Percentiles rank a stretch among this genome's conserved stretches.
Evolutionary conservation across 371 early-diverging fungal species (phyloP).

Genomic region (Syncephalastrum sp.): DNA sequence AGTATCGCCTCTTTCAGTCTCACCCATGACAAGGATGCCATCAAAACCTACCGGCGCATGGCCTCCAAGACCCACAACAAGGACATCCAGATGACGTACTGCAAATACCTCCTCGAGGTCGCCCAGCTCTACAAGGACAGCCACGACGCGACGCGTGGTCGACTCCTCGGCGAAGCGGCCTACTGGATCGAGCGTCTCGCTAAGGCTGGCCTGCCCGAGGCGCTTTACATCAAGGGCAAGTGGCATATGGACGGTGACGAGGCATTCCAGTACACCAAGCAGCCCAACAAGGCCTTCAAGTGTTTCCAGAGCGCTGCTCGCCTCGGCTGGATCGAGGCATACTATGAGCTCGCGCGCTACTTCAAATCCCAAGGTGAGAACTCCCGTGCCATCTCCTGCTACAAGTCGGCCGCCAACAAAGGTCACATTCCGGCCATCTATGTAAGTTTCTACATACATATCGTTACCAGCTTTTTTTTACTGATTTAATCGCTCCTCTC

Average conservation of each 20-base stretch:
- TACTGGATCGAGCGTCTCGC: conserved; percentile 77
- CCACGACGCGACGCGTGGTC: conserved; percentile 17
- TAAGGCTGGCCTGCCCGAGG: conserved; percentile 65
- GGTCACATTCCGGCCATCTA: conserved; percentile 32
- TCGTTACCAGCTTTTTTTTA: neutral
- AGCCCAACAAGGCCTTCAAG: conserved; percentile 17
- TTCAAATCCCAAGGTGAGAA: conserved; percentile 62
- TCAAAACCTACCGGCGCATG: conserved; percentile 70
- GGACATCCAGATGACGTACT: conserved; percentile 70
- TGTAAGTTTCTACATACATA: conserved; percentile 8
- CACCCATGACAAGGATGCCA: conserved; percentile 24
- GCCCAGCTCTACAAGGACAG: conserved; percentile 16
- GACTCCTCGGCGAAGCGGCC: conserved; percentile 55
- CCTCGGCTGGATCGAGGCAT: conserved; percentile 14
- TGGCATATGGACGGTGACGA: conserved; percentile 51
- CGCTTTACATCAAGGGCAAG: conserved; percentile 66
- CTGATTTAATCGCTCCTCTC: neutral
- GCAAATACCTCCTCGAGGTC: conserved; percentile 68
- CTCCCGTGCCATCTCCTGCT: conserved; percentile 69
- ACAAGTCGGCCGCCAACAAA: conserved; percentile 72
- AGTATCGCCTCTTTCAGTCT: conserved; percentile 26
- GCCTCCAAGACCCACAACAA: conserved; percentile 74
- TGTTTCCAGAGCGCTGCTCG: conserved; percentile 25
- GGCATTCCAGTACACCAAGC: conserved; percentile 6
- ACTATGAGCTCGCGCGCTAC: conserved; percentile 20